Evolutionary conservation across 495 filamentous ascomycete species (phyloP).

Genomic region (Podospora comata): DNA sequence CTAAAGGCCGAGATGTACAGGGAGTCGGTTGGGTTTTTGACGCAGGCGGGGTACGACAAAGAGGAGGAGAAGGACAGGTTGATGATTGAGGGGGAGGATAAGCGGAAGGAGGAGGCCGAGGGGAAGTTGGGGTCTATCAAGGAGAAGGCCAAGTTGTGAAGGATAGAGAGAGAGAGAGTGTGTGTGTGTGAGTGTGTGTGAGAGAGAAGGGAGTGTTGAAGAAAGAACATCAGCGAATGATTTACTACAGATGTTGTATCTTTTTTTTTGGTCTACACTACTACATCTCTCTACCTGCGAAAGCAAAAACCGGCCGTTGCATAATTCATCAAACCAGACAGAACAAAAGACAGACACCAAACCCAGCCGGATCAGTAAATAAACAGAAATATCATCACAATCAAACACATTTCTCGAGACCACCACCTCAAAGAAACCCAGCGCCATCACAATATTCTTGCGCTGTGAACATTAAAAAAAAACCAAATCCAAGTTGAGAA

Average conservation of each 20-base stretch:
- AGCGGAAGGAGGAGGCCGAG: slow-evolving; percentile 34
- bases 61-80: slow-evolving; percentile 47
- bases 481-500: not conserved
- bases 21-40: slow-evolving; percentile 54
- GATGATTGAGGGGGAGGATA: slow-evolving; percentile 34
- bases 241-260: not conserved
- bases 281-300: not conserved
- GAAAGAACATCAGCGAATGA: no score
- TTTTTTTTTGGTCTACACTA: slow-evolving; percentile 7
- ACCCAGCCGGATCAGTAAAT: not conserved
- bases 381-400: slow-evolving; percentile 9
- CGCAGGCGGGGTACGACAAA: slow-evolving; percentile 36
- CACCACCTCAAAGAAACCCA: not conserved
- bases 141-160: slow-evolving; percentile 24
- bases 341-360: not conserved
- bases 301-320: not conserved
- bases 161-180: not conserved
- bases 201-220: not conserved
- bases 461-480: slow-evolving; percentile 1
- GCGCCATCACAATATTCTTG: slow-evolving; percentile 19
- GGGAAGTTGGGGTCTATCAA: slow-evolving; percentile 42
- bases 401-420: not conserved
- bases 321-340: not conserved
- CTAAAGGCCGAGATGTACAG: slow-evolving; percentile 73
- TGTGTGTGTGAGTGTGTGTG: not conserved